Evolutionary conservation across 2,329 filamentous ascomycete genomes (phyloP).

Genomic region (Aspergillus texensis): DNA sequence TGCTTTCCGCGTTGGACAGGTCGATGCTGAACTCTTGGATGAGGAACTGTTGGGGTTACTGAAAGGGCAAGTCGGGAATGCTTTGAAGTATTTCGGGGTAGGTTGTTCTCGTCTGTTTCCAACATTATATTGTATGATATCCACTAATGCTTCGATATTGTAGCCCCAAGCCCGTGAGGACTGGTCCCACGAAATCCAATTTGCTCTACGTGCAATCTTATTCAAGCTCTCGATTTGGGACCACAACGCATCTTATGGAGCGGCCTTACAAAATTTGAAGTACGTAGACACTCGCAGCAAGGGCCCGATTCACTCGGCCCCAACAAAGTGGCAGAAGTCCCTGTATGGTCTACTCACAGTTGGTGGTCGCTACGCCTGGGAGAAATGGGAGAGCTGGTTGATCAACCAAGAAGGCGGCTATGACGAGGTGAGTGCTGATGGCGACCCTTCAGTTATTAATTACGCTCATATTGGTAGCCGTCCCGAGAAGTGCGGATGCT

Average conservation of each 20-base stretch:
- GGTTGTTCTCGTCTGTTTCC: slow-evolving; percentile 28
- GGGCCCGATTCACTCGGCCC: slow-evolving; percentile 66
- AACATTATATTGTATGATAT: not conserved
- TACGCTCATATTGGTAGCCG: slow-evolving; percentile 38
- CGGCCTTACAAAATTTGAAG: slow-evolving; percentile 84
- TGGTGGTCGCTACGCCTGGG: slow-evolving; percentile 86
- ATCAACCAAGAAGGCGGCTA: slow-evolving; percentile 76
- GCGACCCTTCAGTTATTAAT: not conserved
- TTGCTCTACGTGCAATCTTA: slow-evolving; percentile 74
- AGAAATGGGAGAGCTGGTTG: slow-evolving; percentile 87
- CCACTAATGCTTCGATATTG: slow-evolving; percentile 12
- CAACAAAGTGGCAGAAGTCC: slow-evolving; percentile 80
- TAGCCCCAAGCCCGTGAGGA: slow-evolving; percentile 74
- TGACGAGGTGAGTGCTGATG: slow-evolving; percentile 50
- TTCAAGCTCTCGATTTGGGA: slow-evolving; percentile 98
- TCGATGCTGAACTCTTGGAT: slow-evolving; percentile 92
- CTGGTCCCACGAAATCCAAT: slow-evolving; percentile 81
- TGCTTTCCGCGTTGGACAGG: slow-evolving; percentile 89
- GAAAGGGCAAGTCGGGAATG: slow-evolving; percentile 83
- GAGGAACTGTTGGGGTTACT: slow-evolving; percentile 87
- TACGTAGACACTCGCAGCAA: slow-evolving; percentile 79
- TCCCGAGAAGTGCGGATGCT: slow-evolving; percentile 58
- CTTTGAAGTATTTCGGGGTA: slow-evolving; percentile 80
- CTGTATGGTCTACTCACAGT: slow-evolving; percentile 85
- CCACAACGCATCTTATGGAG: slow-evolving; percentile 92